Conservation (phyloP, 2,329 filamentous ascomycete species). For the Cladosporium sp. region DNA sequence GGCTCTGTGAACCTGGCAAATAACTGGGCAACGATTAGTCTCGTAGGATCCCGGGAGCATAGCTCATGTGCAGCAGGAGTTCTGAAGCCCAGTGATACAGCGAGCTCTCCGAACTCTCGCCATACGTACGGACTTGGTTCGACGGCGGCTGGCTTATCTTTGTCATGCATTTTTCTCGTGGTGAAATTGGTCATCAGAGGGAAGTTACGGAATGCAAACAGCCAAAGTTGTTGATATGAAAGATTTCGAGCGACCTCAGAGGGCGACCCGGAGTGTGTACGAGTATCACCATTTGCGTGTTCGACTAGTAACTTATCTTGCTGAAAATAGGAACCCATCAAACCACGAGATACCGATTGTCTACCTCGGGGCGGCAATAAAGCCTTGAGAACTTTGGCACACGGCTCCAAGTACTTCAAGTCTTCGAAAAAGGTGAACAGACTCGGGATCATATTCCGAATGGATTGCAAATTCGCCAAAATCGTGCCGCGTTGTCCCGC, state of each 20-base stretch:
- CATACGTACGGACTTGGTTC: conserved; percentile 11
- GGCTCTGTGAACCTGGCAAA: background rate
- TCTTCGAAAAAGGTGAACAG: conserved; percentile 23
- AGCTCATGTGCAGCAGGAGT: background rate
- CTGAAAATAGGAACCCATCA: conserved; percentile 10
- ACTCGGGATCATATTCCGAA: conserved; percentile 17
- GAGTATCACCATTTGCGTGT: conserved; percentile 9
- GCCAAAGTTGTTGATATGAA: conserved; percentile 16
- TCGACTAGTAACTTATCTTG: conserved; percentile 6
- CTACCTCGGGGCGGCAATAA: conserved; percentile 8
- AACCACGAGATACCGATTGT: conserved; percentile 5
- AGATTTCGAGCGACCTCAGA: background rate
- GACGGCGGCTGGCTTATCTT: conserved; percentile 9
- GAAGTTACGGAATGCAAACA: conserved; percentile 16
- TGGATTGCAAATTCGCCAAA: conserved; percentile 1
- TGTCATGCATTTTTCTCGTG: conserved; percentile 11
- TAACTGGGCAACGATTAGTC: background rate
- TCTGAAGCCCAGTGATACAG: conserved; percentile 6
- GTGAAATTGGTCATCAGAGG: conserved; percentile 10
- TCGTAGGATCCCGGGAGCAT: background rate
- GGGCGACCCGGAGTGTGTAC: background rate
- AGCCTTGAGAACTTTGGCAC: conserved; percentile 6
- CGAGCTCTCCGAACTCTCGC: conserved; percentile 9
- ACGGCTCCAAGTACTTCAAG: conserved; percentile 23
- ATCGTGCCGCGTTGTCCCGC: background rate